Percentiles rank a stretch among this genome's conserved stretches.
These are phyloP conservation scores for Boletus tomentosulus DNA, from an alignment of 768 basidiomycete species.

Conservation along the genomic window DNA sequence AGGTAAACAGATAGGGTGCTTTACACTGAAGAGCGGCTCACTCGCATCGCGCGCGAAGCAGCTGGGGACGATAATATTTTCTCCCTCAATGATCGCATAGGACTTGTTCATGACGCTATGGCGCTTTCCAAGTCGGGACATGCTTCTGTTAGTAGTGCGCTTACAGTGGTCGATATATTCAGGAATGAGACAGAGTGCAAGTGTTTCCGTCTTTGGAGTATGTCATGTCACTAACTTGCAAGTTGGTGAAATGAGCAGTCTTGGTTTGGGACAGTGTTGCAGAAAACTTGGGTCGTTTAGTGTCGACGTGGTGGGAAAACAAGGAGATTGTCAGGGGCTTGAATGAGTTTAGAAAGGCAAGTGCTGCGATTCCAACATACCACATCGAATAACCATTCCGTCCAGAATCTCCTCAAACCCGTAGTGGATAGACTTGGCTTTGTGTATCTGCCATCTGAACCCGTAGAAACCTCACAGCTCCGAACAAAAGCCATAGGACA, in stretches of 20 bases:
- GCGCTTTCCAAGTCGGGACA: slow-evolving; percentile 81
- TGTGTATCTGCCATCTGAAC: slow-evolving; percentile 63
- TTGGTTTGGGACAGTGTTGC: slow-evolving; percentile 78
- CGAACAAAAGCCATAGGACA: slow-evolving; percentile 68
- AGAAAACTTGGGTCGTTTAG: slow-evolving; percentile 49
- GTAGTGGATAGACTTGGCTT: slow-evolving; percentile 77
- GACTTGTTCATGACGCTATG: slow-evolving; percentile 79
- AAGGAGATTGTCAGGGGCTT: slow-evolving; percentile 47
- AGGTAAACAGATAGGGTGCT: slow-evolving; percentile 65
- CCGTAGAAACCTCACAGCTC: slow-evolving; percentile 62
- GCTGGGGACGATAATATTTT: slow-evolving; percentile 62
- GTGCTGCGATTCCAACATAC: slow-evolving; percentile 17
- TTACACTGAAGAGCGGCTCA: slow-evolving; percentile 77
- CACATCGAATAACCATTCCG: background rate
- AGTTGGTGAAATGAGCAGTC: slow-evolving; percentile 39
- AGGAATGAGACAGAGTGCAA: slow-evolving; percentile 73
- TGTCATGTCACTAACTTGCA: background rate
- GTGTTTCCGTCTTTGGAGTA: slow-evolving; percentile 20
- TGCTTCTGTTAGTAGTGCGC: slow-evolving; percentile 66
- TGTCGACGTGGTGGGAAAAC: slow-evolving; percentile 83
- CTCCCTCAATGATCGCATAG: slow-evolving; percentile 82
- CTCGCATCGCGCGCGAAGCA: slow-evolving; percentile 76
- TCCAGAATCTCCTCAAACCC: slow-evolving; percentile 64
- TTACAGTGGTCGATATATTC: slow-evolving; percentile 68
- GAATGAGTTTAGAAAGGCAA: slow-evolving; percentile 57